Base-by-base conservation (phyloP, 305 asterid genomes). In the Fraxinus floribunda region DNA sequence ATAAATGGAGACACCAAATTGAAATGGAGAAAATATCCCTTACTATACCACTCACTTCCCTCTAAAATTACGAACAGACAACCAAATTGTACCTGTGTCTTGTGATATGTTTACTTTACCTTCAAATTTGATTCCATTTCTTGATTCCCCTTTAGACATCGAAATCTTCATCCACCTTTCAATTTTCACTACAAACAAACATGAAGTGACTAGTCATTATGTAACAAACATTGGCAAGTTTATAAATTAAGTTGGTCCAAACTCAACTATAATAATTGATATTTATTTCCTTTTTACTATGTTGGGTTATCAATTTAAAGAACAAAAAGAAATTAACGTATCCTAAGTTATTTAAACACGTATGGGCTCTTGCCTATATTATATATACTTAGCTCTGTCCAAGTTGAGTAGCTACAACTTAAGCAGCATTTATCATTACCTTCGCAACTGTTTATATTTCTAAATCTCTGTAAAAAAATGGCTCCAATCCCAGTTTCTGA, bases 401-500 rank as follows among this genome's bases (percentile, higher is more conserved):
- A 83, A 38, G 62, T 46, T 75, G 16, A 79, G 39, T 20, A 84
- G 24, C 57, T 26, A 32, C 72, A 80, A 72, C 77, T 38, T 38
- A 76, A 84, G 39, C 78, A 73, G 39, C 81, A 85, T 16, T 57
- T 18, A 24, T 34, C 83, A 79, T 26, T 79, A 34, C 7, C 39
- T 20, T 62, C 46, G 32, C 5, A 22, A 35, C 32, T n/a, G 5
- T 39, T 82, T 39, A 15, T 66, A 39, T 64, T 49, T 49, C 71
- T 9, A 64, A 49, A 39, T 29, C 44, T 71, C 24, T 62, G 41
- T 8, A 34, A 72, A 44, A 70, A 46, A 94, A 94, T 95, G 97
- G 90, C 97, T 87, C 94, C 97, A 78, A 86, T 73, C 49, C 87
- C 90, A 81, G 26, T 85, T 80, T 85, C 89, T 78, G 86, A 85